Evolutionary conservation across 257 asterid species (phyloP).

Genomic region (Rhazya stricta): DNA sequence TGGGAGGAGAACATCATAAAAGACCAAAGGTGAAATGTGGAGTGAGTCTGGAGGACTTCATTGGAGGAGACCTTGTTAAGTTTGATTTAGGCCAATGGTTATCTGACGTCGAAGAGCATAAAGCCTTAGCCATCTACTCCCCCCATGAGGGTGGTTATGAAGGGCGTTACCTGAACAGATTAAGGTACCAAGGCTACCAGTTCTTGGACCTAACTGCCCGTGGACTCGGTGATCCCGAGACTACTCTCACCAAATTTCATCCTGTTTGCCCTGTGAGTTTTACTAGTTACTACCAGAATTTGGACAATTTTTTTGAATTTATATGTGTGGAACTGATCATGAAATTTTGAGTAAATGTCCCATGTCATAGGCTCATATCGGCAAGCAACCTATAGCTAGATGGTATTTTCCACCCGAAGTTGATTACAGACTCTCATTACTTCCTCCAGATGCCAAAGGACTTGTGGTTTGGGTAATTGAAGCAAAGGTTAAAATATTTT

Average conservation of each 20-base stretch:
- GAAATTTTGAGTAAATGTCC: not conserved
- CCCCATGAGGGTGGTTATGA: constrained; percentile 92
- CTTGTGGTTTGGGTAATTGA: constrained; percentile 78
- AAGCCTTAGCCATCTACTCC: constrained; percentile 75
- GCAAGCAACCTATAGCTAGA: constrained; percentile 88
- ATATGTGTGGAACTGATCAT: not conserved
- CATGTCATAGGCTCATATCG: constrained; percentile 60
- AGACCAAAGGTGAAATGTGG: constrained; percentile 31
- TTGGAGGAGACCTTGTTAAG: constrained; percentile 75
- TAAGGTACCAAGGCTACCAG: constrained; percentile 64
- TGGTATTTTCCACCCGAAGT: constrained; percentile 96
- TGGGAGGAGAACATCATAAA: not conserved
- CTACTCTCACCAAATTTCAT: constrained; percentile 79
- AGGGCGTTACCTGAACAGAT: constrained; percentile 72
- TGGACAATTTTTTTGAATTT: not conserved
- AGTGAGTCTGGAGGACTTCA: constrained; percentile 51
- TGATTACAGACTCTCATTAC: constrained; percentile 77
- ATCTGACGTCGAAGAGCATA: constrained; percentile 80
- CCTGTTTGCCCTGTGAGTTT: constrained; percentile 83
- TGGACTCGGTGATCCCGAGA: constrained; percentile 84
- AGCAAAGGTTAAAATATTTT: constrained; percentile 49
- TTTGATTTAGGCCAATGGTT: constrained; percentile 66
- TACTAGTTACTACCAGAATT: not conserved
- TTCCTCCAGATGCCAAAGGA: constrained; percentile 70
- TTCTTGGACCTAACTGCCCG: constrained; percentile 79